Conservation (phyloP, 192 early-diverging fungal genomes). For the Rhizophagus clarus region DNA sequence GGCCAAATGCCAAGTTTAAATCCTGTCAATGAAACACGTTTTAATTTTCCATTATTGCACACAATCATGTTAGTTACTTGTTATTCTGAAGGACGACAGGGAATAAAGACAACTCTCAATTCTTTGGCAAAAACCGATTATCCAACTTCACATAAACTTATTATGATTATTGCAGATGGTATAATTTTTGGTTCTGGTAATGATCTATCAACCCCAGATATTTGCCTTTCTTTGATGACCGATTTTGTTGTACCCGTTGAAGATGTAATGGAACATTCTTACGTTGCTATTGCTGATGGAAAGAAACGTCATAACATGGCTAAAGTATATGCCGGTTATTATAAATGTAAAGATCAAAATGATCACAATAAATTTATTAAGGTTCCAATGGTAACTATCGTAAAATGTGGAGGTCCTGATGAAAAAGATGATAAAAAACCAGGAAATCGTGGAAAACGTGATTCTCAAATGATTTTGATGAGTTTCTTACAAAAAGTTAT, state of each 20-base stretch:
- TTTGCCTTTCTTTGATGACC: constrained; percentile 78
- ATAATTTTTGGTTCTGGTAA: constrained; percentile 79
- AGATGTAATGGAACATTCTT: constrained; percentile 71
- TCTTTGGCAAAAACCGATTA: constrained; percentile 79
- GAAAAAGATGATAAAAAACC: constrained; percentile 67
- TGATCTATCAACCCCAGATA: constrained; percentile 75
- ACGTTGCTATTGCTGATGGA: constrained; percentile 93
- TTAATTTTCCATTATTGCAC: constrained; percentile 56
- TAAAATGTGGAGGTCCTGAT: constrained; percentile 70
- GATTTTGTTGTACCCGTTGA: constrained; percentile 63
- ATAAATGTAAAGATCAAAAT: constrained; percentile 61
- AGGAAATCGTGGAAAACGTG: constrained; percentile 93
- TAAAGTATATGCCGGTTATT: constrained; percentile 90
- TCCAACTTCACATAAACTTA: constrained; percentile 76
- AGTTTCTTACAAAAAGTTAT: constrained; percentile 90
- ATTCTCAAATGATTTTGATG: constrained; percentile 96
- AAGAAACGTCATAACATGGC: constrained; percentile 91
- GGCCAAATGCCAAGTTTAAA: constrained; percentile 27
- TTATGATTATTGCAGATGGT: constrained; percentile 80
- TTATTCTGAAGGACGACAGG: constrained; percentile 76
- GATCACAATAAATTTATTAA: constrained; percentile 49
- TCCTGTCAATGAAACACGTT: constrained; percentile 49
- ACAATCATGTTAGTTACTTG: constrained; percentile 77
- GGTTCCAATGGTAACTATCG: constrained; percentile 74
- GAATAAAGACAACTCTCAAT: constrained; percentile 74